phyloP scores from a whole-genome alignment of 2,329 filamentous ascomycete species.

The Dryadomyces quercivorus region DNA sequence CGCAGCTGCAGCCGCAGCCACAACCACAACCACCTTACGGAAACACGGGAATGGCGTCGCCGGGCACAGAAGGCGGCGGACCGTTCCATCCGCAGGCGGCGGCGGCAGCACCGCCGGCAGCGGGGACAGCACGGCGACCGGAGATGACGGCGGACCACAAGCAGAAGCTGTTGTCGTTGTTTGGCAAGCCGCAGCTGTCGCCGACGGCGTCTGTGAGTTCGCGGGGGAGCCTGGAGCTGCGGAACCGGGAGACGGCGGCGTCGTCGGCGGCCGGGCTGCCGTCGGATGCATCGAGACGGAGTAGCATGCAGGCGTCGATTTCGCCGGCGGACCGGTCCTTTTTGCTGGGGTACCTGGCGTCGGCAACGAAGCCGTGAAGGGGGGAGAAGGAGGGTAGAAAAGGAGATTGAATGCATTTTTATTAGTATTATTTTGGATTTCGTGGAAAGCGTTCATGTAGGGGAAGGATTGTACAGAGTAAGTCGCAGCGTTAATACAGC shows the following conservation, averaged over 20 bases:
- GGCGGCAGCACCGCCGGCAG: neutral
- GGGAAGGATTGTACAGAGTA: neutral
- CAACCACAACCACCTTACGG: neutral
- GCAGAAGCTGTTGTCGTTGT: constrained; percentile 46
- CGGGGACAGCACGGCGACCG: constrained; percentile 7
- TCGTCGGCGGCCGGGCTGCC: neutral
- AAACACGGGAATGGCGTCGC: neutral
- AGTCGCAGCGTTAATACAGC: neutral
- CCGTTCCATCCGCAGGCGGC: neutral
- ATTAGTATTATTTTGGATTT: neutral
- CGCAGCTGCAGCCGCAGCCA: neutral
- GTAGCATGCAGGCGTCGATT: constrained; percentile 37
- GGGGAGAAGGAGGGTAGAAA: too few relatives aligned
- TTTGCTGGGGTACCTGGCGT: constrained; percentile 61
- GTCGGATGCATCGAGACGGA: constrained; percentile 24
- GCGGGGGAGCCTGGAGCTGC: constrained; percentile 1
- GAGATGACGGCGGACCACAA: constrained; percentile 29
- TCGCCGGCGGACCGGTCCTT: constrained; percentile 65
- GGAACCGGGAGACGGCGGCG: neutral
- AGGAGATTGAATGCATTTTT: neutral
- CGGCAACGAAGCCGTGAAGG: constrained; percentile 24
- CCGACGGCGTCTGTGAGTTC: constrained; percentile 9
- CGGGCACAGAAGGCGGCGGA: too few relatives aligned
- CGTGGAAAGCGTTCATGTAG: neutral
- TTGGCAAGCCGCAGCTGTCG: constrained; percentile 33